Percentiles rank a stretch among this genome's conserved stretches.
Evolutionary conservation across 2,329 filamentous ascomycete genomes (phyloP).

Genomic region (Leptodontidium sp.): DNA sequence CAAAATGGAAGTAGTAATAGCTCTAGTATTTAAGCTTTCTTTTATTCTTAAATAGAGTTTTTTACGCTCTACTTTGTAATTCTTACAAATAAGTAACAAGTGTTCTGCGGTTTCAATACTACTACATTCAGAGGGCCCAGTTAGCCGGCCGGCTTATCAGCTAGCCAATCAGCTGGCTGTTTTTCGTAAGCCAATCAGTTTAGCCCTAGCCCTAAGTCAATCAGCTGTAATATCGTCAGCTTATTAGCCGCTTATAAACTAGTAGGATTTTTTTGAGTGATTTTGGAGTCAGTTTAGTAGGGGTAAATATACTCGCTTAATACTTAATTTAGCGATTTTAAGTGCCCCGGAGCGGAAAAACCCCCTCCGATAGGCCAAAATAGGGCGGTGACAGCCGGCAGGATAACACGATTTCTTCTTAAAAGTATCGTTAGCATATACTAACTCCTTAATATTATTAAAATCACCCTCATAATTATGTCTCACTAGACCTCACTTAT

Average conservation of each 20-base stretch:
- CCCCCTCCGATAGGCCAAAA: neutral
- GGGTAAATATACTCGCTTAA: neutral
- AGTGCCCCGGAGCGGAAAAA: neutral
- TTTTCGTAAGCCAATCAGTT: neutral
- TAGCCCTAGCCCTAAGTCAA: neutral
- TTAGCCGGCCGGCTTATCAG: neutral
- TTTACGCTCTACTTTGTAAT: too few species aligned
- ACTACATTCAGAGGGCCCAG: neutral
- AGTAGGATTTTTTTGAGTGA: neutral
- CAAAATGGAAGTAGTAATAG: too few species aligned
- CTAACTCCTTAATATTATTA: neutral
- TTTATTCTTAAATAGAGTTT: too few species aligned
- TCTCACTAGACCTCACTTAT: neutral
- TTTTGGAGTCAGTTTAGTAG: neutral
- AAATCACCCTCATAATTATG: neutral
- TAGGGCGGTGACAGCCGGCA: neutral
- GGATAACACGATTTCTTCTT: neutral
- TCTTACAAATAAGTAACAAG: too few species aligned
- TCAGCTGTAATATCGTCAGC: neutral
- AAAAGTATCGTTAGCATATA: neutral
- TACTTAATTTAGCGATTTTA: neutral
- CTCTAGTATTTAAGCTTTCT: too few species aligned
- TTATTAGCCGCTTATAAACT: neutral
- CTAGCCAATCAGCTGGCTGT: neutral
- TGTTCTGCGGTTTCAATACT: too few species aligned